These are phyloP conservation scores for Cyclocybe cylindracea DNA, from an alignment of 768 basidiomycete genomes.

Conservation along the genomic window DNA sequence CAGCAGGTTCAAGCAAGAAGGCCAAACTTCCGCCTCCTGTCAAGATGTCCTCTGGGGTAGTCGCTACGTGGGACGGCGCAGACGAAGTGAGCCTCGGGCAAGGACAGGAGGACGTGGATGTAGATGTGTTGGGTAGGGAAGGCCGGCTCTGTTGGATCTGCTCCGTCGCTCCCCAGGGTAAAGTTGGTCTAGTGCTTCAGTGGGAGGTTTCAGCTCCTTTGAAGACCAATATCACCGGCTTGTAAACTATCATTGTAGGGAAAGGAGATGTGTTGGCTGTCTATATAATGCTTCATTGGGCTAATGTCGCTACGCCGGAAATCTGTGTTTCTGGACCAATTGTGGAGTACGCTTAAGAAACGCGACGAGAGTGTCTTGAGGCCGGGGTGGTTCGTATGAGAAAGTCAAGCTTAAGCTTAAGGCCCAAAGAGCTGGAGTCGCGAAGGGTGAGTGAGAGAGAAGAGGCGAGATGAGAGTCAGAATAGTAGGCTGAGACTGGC, in stretches of 20 bases:
- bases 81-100: slow-evolving; percentile 20
- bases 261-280: no score
- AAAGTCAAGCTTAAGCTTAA: no score
- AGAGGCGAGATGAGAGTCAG: no score
- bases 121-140: slow-evolving; percentile 28
- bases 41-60: slow-evolving; percentile 25
- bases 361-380: no score
- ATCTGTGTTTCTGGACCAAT: no score
- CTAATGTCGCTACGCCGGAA: no score
- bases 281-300: no score
- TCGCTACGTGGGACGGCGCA: slow-evolving; percentile 38
- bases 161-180: slow-evolving; percentile 30
- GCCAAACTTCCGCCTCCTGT: slow-evolving; percentile 19
- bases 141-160: slow-evolving; percentile 36
- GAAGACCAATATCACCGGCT: slow-evolving; percentile 19
- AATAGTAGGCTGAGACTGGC: no score
- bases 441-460: no score
- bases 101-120: slow-evolving; percentile 18
- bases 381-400: no score
- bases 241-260: slow-evolving; percentile 6
- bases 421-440: no score
- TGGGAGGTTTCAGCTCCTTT: slow-evolving; percentile 36
- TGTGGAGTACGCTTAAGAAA: no score
- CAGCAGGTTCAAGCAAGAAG: background rate
- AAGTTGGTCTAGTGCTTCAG: slow-evolving; percentile 28